These are phyloP conservation scores for Melampsora larici-populina DNA, from an alignment of 1,284 basidiomycete genomes.

Conservation along the genomic window DNA sequence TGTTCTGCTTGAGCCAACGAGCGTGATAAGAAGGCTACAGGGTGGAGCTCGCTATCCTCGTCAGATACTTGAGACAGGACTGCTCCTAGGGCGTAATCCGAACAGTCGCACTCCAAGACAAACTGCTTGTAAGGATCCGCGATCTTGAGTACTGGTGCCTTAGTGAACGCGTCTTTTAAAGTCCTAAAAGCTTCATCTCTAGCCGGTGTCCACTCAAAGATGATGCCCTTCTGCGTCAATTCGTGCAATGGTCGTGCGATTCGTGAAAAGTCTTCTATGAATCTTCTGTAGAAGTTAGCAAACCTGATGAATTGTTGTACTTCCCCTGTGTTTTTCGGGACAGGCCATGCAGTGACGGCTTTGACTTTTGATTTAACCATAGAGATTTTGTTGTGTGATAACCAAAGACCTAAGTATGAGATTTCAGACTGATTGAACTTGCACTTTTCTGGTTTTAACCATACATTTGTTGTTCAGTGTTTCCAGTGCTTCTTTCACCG, in stretches of 20 bases:
- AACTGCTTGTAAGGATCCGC: no score
- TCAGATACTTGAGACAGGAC: conserved; percentile 43
- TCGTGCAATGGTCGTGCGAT: not conserved
- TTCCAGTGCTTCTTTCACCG: no score
- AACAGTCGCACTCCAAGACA: conserved; percentile 52
- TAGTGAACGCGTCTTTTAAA: not conserved
- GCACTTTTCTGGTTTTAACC: no score
- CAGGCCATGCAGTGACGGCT: conserved; percentile 14
- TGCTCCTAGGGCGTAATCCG: conserved; percentile 40
- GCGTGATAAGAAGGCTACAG: conserved; percentile 36
- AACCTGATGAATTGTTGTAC: conserved; percentile 11
- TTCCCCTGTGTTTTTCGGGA: not conserved
- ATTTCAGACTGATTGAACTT: no score
- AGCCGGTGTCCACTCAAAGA: not conserved
- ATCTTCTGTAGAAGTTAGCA: conserved; percentile 5
- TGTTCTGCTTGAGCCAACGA: conserved; percentile 24
- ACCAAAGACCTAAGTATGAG: no score
- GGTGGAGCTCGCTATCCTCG: conserved; percentile 19
- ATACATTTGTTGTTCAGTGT: no score
- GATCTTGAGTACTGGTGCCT: no score
- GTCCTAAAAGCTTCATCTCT: not conserved
- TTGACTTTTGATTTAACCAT: no score
- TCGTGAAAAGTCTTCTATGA: conserved; percentile 2
- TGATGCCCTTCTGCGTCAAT: not conserved
- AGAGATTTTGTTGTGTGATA: no score